Conservation (phyloP, 345 rosid species). For the Stellera chamaejasme region DNA sequence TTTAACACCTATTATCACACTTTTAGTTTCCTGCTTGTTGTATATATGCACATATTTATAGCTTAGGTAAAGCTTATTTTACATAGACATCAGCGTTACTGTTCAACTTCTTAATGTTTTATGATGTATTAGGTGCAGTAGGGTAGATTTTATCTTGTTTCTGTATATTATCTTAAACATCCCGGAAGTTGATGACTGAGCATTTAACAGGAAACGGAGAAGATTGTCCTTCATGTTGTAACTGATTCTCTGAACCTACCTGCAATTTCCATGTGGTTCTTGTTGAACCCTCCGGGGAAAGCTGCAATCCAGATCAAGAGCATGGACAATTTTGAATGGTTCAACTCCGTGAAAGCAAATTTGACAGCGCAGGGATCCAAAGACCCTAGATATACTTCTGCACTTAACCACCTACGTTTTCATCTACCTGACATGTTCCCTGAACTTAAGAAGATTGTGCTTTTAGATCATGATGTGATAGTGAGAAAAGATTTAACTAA, state of each 20-base stretch:
- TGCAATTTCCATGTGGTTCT: conserved; percentile 88
- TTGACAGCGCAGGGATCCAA: conserved; percentile 46
- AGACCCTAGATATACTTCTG: conserved; percentile 61
- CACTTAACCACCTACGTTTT: conserved; percentile 82
- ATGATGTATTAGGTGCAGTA: too few species aligned
- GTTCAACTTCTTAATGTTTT: too few species aligned
- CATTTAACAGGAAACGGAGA: conserved; percentile 53
- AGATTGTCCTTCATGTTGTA: conserved; percentile 76
- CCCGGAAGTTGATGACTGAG: conserved; percentile 12
- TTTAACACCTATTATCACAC: too few species aligned
- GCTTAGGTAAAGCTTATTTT: too few species aligned
- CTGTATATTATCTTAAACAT: not conserved
- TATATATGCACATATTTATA: too few species aligned
- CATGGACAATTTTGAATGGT: conserved; percentile 50
- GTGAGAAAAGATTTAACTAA: conserved; percentile 66
- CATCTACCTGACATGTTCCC: conserved; percentile 80
- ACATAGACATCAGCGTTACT: too few species aligned
- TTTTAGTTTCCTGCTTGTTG: too few species aligned
- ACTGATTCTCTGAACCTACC: conserved; percentile 81
- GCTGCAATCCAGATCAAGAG: conserved; percentile 60
- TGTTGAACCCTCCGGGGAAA: conserved; percentile 55
- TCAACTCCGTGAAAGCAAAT: conserved; percentile 39
- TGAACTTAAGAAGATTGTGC: conserved; percentile 56
- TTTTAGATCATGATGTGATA: conserved; percentile 91
- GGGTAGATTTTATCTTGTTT: too few species aligned